phyloP scores from a whole-genome alignment of 257 asterid species.

The Penstemon davidsonii region DNA sequence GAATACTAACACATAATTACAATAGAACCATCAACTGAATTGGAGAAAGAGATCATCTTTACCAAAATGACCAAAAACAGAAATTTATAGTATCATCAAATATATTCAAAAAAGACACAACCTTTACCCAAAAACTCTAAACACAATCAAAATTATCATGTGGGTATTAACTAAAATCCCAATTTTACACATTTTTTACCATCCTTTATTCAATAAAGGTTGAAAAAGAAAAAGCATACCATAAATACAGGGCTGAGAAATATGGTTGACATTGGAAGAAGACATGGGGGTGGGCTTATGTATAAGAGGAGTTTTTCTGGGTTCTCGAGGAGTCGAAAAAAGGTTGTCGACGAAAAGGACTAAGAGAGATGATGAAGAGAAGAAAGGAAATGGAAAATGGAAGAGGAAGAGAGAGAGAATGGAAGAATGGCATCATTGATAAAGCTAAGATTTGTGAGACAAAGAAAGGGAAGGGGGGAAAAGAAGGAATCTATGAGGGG shows the following conservation, averaged over 20 bases:
- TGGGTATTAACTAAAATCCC: conserved; percentile 29
- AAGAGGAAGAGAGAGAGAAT: conserved; percentile 30
- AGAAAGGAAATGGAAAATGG: conserved; percentile 36
- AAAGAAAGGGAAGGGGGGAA: conserved; percentile 31
- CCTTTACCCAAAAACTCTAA: conserved; percentile 23
- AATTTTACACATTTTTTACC: conserved; percentile 9
- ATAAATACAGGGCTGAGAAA: conserved; percentile 83
- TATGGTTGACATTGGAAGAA: conserved; percentile 71
- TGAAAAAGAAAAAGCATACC: conserved; percentile 39
- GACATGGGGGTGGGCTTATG: conserved; percentile 54
- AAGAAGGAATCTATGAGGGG: conserved; percentile 58
- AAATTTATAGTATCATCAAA: conserved; percentile 22
- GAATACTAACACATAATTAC: conserved; percentile 10
- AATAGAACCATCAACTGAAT: conserved; percentile 19
- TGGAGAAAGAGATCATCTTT: conserved; percentile 21
- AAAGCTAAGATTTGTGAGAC: conserved; percentile 57
- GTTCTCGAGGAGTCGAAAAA: conserved; percentile 40
- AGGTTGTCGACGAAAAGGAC: conserved; percentile 64
- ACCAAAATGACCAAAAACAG: conserved; percentile 13
- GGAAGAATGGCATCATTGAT: conserved; percentile 80
- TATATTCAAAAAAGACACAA: conserved; percentile 27
- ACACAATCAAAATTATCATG: conserved; percentile 25
- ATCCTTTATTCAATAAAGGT: not conserved
- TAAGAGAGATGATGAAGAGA: conserved; percentile 36
- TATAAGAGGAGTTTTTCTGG: conserved; percentile 41